Base-by-base conservation (phyloP, 805 yeast species). In the Saturnispora zaruensis region DNA sequence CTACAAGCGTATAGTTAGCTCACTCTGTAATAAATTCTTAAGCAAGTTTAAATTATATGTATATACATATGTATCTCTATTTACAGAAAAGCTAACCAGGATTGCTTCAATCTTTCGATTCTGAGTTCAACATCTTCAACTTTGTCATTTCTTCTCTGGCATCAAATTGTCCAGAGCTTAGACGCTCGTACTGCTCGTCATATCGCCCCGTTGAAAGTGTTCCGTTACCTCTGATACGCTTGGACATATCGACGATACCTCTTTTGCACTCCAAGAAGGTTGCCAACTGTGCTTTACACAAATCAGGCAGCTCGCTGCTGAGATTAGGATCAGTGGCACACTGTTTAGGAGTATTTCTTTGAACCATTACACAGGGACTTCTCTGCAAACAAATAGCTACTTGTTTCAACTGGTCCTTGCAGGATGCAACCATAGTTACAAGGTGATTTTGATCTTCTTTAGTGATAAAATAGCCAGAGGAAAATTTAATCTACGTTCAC, bases 311-410 rank as follows among this genome's bases (percentile, higher is more conserved):
- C 43, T 87, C 85, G 50, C 75, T 74, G 43, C 82, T 73, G 33
- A 91, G 74, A 54, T 83, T 83, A 1, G 96, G 95, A 54, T 90
- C 74, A 36, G 85, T 84, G 20, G 90, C 66, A 62, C 99, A 91
- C 51, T 88, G 82, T 54, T 87, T 83, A 3, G 98, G 98, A 2
- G 87, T 87, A 66, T 93, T 76, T 56, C 99, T 75, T 54, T 93
- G 87, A 21, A 91, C 76, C 70, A 91, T 74, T 46, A 91, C 99
- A 66, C 99, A 91, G 14, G 98, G 98, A 5, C 97, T 89, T 61
- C 97, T 78, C 66, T 91, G 99, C 45, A 91, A 75, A 65, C 99
- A 91, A 20, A 91, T 82, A 8, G 98, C 98, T 51, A 93, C 87
- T n/a, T 95, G 96, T 59, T 79, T 88, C 61, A 90, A 79, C 63